Conservation (phyloP, 2,329 filamentous ascomycete species). For the Trichoderma lentiforme region DNA sequence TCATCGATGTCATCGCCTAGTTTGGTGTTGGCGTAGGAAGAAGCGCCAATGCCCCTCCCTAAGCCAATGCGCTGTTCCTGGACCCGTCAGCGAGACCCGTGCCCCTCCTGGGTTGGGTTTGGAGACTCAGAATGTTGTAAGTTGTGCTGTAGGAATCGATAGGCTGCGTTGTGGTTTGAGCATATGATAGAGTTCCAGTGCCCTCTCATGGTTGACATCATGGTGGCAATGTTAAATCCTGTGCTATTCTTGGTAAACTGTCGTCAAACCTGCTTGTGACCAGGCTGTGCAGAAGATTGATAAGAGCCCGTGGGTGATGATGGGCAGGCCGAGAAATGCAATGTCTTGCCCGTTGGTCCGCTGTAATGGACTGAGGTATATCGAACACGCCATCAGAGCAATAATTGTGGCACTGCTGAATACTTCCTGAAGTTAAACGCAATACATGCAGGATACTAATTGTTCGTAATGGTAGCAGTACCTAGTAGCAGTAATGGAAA, state of each 20-base stretch:
- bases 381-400: neutral
- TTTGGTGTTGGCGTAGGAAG: conserved; percentile 1
- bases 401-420: neutral
- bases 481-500: neutral
- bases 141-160: neutral
- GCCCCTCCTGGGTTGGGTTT: neutral
- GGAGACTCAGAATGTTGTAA: neutral
- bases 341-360: conserved; percentile 21
- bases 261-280: neutral
- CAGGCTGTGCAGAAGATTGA: neutral
- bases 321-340: conserved; percentile 21
- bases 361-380: conserved; percentile 9
- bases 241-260: neutral
- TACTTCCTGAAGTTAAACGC: neutral
- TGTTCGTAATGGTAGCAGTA: neutral
- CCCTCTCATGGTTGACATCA: neutral
- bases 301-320: neutral
- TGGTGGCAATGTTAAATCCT: neutral
- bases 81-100: neutral
- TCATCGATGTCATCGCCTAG: neutral
- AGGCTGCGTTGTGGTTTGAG: neutral
- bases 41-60: neutral
- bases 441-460: neutral
- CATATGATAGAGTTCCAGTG: neutral
- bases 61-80: conserved; percentile 2